Conservation (phyloP, 1,284 basidiomycete genomes). For the Melampsora allii-populina region DNA sequence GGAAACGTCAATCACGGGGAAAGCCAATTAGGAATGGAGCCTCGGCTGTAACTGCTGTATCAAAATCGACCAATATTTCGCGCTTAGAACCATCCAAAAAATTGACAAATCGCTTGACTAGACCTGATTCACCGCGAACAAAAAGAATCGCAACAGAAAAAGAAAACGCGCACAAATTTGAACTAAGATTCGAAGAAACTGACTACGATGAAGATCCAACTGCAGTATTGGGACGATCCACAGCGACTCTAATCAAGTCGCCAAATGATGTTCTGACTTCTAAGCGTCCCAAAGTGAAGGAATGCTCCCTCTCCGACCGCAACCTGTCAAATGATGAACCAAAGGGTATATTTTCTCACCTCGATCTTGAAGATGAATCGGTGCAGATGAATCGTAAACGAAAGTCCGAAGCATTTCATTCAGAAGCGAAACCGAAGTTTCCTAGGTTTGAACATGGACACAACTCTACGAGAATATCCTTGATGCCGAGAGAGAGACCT, state of each 20-base stretch:
- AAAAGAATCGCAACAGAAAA: background rate
- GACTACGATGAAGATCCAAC: background rate
- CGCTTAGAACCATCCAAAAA: background rate
- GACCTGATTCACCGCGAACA: too few species aligned
- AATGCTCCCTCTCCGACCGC: background rate
- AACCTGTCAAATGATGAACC: background rate
- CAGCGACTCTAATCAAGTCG: background rate
- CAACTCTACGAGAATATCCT: too few species aligned
- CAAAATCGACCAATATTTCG: background rate
- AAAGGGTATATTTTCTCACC: background rate
- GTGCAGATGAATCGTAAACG: background rate
- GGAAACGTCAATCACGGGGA: background rate
- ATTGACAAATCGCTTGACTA: background rate
- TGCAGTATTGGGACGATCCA: background rate
- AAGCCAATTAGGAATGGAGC: background rate
- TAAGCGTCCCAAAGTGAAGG: background rate
- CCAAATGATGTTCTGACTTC: background rate
- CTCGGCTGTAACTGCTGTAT: background rate
- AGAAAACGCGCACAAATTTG: background rate
- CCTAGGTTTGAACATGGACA: too few species aligned
- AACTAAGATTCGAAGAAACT: background rate
- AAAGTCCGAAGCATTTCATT: background rate
- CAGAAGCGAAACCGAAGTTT: too few species aligned
- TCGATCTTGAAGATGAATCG: background rate
- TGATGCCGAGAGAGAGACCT: too few species aligned